phyloP scores from a whole-genome alignment of 441 rosid genomes.

The Eutrema salsugineum region DNA sequence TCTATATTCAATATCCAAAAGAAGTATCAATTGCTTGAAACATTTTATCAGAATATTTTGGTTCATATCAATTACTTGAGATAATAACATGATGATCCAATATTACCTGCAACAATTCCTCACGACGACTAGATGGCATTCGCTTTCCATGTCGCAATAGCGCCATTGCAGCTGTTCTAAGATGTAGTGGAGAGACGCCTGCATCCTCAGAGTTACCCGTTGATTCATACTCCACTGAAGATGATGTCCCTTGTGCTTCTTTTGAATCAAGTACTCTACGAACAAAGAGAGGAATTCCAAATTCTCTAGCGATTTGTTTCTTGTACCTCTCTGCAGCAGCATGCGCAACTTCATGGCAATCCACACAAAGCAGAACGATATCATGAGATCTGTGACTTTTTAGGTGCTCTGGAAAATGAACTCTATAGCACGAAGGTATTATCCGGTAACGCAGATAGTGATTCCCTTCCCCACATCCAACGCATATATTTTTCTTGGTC shows the following conservation, averaged over 20 bases:
- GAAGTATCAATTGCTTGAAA: neutral
- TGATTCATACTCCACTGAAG: slow-evolving; percentile 42
- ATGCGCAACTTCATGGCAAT: slow-evolving; percentile 95
- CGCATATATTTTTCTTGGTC: slow-evolving; percentile 91
- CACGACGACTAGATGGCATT: slow-evolving; percentile 76
- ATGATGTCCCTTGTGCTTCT: slow-evolving; percentile 34
- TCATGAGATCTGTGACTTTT: slow-evolving; percentile 99
- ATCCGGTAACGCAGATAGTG: slow-evolving; percentile 91
- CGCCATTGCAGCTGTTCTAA: slow-evolving; percentile 95
- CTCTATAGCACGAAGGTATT: slow-evolving; percentile 94
- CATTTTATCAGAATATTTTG: neutral
- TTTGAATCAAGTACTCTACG: slow-evolving; percentile 61
- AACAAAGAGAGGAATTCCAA: slow-evolving; percentile 87
- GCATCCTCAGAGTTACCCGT: slow-evolving; percentile 39
- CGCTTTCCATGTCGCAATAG: slow-evolving; percentile 79
- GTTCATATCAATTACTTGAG: neutral
- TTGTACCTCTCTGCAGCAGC: slow-evolving; percentile 96
- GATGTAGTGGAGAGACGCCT: slow-evolving; percentile 88
- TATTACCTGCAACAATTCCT: slow-evolving; percentile 70
- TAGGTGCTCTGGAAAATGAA: slow-evolving; percentile 97
- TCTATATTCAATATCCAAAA: slow-evolving; percentile 38
- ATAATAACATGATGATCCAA: neutral
- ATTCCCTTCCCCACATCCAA: slow-evolving; percentile 91
- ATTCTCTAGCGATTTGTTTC: slow-evolving; percentile 66
- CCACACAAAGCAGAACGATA: slow-evolving; percentile 95